phyloP scores from a whole-genome alignment of 345 rosid species.

The Murraya paniculata region DNA sequence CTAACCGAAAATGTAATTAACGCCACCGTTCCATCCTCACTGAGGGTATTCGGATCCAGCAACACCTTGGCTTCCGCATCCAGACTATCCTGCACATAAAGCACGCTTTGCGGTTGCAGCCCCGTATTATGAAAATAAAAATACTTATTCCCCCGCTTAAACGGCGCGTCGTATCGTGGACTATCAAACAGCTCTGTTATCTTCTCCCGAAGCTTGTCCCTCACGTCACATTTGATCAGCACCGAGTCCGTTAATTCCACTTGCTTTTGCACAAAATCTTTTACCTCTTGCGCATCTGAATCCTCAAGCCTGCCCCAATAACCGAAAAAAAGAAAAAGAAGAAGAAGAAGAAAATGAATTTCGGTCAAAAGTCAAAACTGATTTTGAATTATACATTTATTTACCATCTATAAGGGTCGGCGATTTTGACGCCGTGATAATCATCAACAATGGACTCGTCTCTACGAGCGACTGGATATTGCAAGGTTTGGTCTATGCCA shows the following conservation, averaged over 20 bases:
- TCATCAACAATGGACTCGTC: constrained; percentile 76
- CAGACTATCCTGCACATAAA: constrained; percentile 76
- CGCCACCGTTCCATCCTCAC: constrained; percentile 86
- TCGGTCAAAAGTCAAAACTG: no score
- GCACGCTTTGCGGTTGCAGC: constrained; percentile 80
- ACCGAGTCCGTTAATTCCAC: constrained; percentile 60
- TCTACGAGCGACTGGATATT: constrained; percentile 62
- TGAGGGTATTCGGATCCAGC: constrained; percentile 82
- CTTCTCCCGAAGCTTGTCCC: constrained; percentile 56
- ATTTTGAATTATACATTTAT: no score
- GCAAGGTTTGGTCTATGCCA: constrained; percentile 28
- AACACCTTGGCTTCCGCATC: constrained; percentile 69
- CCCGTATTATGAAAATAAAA: constrained; percentile 88
- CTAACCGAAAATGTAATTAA: constrained; percentile 53
- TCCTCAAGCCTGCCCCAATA: constrained; percentile 70
- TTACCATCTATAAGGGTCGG: constrained; percentile 87
- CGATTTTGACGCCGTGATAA: constrained; percentile 64
- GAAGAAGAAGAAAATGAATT: no score
- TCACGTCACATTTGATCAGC: constrained; percentile 51
- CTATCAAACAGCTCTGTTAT: constrained; percentile 69
- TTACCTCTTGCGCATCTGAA: constrained; percentile 75
- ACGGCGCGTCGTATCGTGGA: constrained; percentile 76
- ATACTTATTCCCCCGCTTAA: constrained; percentile 56
- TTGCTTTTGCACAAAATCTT: constrained; percentile 71
- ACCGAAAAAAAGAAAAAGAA: no score